Conservation (phyloP, 2,329 filamentous ascomycete species). For the Coniella lustricola region DNA sequence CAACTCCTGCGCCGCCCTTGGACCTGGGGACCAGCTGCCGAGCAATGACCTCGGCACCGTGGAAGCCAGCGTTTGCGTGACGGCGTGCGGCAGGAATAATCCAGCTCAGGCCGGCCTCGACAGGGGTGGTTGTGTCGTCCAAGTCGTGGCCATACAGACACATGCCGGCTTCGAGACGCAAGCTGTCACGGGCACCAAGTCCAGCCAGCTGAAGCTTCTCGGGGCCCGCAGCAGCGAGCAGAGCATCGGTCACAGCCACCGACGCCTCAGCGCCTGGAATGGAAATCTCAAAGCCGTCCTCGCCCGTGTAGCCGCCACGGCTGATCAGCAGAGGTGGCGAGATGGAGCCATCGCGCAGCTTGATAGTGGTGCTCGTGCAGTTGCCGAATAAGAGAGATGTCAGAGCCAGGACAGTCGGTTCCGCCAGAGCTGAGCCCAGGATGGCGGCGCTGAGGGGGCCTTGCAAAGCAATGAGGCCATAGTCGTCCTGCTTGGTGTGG, state of each 20-base stretch:
- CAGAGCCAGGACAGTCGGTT: slow-evolving; percentile 47
- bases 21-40: slow-evolving; percentile 66
- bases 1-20: slow-evolving; percentile 64
- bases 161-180: slow-evolving; percentile 95
- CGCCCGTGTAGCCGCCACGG: slow-evolving; percentile 90
- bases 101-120: slow-evolving; percentile 60
- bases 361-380: slow-evolving; percentile 59
- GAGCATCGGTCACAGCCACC: slow-evolving; percentile 58
- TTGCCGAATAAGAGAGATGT: slow-evolving; percentile 75
- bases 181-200: slow-evolving; percentile 82
- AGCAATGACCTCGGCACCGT: slow-evolving; percentile 73
- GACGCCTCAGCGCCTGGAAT: slow-evolving; percentile 59
- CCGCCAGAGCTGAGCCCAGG: slow-evolving; percentile 55
- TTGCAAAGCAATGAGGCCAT: slow-evolving; percentile 82
- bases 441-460: slow-evolving; percentile 70
- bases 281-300: slow-evolving; percentile 96
- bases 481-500: slow-evolving; percentile 52
- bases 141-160: slow-evolving; percentile 99
- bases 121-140: slow-evolving; percentile 62
- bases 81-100: slow-evolving; percentile 76
- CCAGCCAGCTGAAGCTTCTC: slow-evolving; percentile 70
- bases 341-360: slow-evolving; percentile 44
- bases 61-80: slow-evolving; percentile 61
- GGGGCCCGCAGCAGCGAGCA: slow-evolving; percentile 58
- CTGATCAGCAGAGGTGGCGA: slow-evolving; percentile 62